Evolutionary conservation across 2,329 filamentous ascomycete species (phyloP).

Genomic region (Neopestalotiopsis clavispora): DNA sequence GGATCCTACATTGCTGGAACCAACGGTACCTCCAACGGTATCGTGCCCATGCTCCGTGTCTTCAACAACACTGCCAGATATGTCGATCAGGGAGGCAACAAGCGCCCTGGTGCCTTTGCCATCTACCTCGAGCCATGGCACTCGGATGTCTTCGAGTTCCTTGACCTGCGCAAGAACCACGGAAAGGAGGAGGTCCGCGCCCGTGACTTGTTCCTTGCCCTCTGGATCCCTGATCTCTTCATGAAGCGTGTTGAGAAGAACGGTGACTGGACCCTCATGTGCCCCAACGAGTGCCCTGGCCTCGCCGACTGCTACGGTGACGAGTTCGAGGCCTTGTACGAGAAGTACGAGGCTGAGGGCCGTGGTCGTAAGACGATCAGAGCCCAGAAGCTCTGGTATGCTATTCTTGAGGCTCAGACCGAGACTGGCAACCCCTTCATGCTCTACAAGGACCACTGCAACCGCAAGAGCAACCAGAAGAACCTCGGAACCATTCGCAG

Average conservation of each 20-base stretch:
- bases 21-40: slow-evolving; percentile 96
- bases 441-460: slow-evolving; percentile 98
- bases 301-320: slow-evolving; percentile 97
- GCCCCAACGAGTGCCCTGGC: slow-evolving; percentile 93
- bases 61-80: slow-evolving; percentile 99
- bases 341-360: slow-evolving; percentile 87
- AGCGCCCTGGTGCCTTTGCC: slow-evolving; percentile 96
- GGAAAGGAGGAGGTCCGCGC: slow-evolving; percentile 98
- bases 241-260: slow-evolving; percentile 99
- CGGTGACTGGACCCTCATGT: slow-evolving; percentile 96
- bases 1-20: slow-evolving; percentile 98
- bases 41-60: slow-evolving; percentile 96
- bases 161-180: slow-evolving; percentile 98
- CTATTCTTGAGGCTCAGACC: slow-evolving; percentile 96
- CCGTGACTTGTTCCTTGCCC: slow-evolving; percentile 94
- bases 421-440: slow-evolving; percentile 99
- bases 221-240: slow-evolving; percentile 99
- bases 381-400: slow-evolving; percentile 99
- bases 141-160: slow-evolving; percentile 94
- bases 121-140: slow-evolving; percentile 99
- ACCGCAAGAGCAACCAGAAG: slow-evolving; percentile 99
- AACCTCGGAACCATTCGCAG: slow-evolving; percentile 98
- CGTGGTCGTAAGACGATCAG: slow-evolving; percentile 90
- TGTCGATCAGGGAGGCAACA: slow-evolving; percentile 98
- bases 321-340: slow-evolving; percentile 94